Base-by-base conservation (phyloP, 2,329 filamentous ascomycete genomes). In the Xylariaceae sp. region DNA sequence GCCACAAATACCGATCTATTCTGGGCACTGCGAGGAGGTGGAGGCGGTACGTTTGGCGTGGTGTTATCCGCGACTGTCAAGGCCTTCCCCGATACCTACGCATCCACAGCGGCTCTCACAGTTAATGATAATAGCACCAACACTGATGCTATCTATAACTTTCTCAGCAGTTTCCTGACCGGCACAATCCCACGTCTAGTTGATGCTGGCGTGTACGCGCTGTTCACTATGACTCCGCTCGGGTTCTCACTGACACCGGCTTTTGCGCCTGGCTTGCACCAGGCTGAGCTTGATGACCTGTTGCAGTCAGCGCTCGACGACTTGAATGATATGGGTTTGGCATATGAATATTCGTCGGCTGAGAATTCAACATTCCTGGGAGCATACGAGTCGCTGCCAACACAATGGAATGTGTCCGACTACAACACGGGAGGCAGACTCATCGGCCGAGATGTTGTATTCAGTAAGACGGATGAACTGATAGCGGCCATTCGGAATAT, bases 11-110 rank as follows among this genome's bases (percentile, higher is more conserved):
- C 70, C 0, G 82, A 85, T 50, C 71, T 87, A 1, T 86, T 81
- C 70, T 87, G 83, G 83, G 84, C 83, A 1, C 67, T 85, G 2
- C 72, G 73, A 48, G 81, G 82, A 5, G 81, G 82, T 0, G 82
- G 83, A 2, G 77, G 75, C 6, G 80, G 80, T 13, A 84, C 74
- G 29, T 86, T 78, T 58, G 83, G 73, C 2, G 71, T 85, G 1
- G 79, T 85, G 1, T 66, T 75, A 12, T 52, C 47, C 2, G 21
- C 56, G 10, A 55, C 49, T 2, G 34, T 51, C 26, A 52, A 52
- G 19, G 57, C 49, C 7, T 49, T 21, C 26, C 42, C 43, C 5
- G 49, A 52, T 15, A 55, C 32, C 12, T n/a, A 12, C 30, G 8
- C 43, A 4, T 52, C 56, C 1, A 43, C 50, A 1, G 56, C 51